These are phyloP conservation scores for Fusarium bulbicola DNA, from an alignment of 2,329 filamentous ascomycete genomes.

Conservation along the genomic window DNA sequence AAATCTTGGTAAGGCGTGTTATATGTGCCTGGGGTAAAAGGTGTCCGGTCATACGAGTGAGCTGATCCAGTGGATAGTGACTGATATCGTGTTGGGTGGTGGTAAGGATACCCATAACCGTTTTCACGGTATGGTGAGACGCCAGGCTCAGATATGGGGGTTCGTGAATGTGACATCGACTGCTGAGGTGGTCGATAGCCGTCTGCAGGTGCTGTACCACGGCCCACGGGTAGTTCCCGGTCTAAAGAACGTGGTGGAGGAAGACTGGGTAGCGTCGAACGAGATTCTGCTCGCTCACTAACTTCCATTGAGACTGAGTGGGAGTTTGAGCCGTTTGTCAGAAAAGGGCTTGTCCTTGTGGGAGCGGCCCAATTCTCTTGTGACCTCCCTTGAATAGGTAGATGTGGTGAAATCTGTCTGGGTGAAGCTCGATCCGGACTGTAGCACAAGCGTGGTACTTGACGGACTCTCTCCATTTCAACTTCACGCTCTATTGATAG, in stretches of 20 bases:
- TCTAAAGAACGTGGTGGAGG: conserved; percentile 51
- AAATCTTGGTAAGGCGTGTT: conserved; percentile 54
- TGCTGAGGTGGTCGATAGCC: conserved; percentile 47
- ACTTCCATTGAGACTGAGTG: conserved; percentile 47
- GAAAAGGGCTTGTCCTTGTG: conserved; percentile 47
- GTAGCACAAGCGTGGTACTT: conserved; percentile 58
- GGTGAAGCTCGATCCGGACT: conserved; percentile 46
- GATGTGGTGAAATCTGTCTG: conserved; percentile 50
- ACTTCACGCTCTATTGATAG: conserved; percentile 53
- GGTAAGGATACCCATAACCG: conserved; percentile 52
- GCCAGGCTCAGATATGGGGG: conserved; percentile 45
- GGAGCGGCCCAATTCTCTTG: conserved; percentile 50
- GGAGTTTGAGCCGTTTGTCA: conserved; percentile 38
- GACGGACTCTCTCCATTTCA: conserved; percentile 52
- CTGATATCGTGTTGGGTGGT: conserved; percentile 56
- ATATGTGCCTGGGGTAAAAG: conserved; percentile 55
- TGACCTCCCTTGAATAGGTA: conserved; percentile 36
- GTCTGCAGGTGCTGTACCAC: conserved; percentile 48
- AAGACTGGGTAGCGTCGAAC: conserved; percentile 53
- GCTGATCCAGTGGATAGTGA: conserved; percentile 57
- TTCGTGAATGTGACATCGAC: conserved; percentile 36
- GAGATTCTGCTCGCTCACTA: conserved; percentile 48
- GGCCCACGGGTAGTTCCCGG: conserved; percentile 45
- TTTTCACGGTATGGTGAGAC: conserved; percentile 46
- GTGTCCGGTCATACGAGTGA: conserved; percentile 54